Evolutionary conservation across 202 grass and related monocot genomes (phyloP).

Genomic region (Schoenoplectus tabernaemontani): DNA sequence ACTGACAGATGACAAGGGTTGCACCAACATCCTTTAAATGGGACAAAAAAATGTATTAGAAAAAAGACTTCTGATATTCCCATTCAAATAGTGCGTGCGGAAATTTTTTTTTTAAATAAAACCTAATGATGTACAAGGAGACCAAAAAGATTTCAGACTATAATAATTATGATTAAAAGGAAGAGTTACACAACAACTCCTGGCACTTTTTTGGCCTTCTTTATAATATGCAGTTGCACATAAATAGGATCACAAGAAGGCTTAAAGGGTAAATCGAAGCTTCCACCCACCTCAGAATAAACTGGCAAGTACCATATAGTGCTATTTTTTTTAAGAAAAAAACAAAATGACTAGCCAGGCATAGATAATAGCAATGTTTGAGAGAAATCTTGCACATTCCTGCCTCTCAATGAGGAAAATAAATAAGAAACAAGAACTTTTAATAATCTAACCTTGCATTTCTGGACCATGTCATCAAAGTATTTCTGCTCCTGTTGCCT

Average conservation of each 20-base stretch:
- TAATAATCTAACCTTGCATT: constrained; percentile 76
- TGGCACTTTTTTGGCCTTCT: background rate
- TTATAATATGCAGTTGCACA: too few species aligned
- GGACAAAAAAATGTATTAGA: background rate
- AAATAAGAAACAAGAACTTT: background rate
- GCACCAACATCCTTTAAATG: constrained; percentile 89
- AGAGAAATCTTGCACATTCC: background rate
- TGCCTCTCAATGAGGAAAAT: background rate
- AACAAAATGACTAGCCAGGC: background rate
- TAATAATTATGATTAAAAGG: background rate
- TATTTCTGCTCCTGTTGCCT: constrained; percentile 83
- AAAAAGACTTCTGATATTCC: too few species aligned
- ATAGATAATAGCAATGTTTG: background rate
- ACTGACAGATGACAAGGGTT: constrained; percentile 96
- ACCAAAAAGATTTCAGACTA: background rate
- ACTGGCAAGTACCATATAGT: background rate
- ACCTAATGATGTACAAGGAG: background rate
- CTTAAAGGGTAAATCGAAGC: background rate
- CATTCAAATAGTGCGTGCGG: too few species aligned
- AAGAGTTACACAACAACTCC: background rate
- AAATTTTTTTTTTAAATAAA: background rate
- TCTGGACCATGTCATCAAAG: constrained; percentile 98
- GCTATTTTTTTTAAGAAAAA: too few species aligned
- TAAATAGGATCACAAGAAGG: background rate
- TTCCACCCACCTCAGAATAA: too few species aligned